Conservation (phyloP, 306 rosid species). For the Hylodesmum podocarpum region DNA sequence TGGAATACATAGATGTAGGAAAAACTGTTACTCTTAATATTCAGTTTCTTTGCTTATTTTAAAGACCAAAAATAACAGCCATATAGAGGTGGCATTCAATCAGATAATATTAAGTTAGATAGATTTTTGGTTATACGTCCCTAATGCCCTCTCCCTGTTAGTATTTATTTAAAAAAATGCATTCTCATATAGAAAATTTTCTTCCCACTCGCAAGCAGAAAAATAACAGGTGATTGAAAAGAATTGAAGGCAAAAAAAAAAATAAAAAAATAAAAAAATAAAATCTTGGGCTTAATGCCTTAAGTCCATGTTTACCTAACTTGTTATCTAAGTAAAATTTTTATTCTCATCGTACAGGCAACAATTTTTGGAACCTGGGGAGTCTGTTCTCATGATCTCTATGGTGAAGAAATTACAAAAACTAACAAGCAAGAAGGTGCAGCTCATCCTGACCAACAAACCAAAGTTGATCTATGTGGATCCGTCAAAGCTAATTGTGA, state of each 20-base stretch:
- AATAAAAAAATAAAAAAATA: neutral
- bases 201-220: neutral
- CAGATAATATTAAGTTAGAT: neutral
- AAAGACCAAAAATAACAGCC: neutral
- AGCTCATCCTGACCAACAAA: conserved; percentile 96
- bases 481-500: conserved; percentile 83
- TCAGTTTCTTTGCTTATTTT: neutral
- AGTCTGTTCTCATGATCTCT: conserved; percentile 93
- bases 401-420: conserved; percentile 94
- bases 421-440: conserved; percentile 95
- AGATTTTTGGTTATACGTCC: neutral
- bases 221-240: neutral
- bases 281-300: neutral
- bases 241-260: neutral
- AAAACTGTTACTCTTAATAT: neutral
- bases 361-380: conserved; percentile 94
- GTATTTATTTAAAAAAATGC: neutral
- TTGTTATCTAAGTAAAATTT: neutral
- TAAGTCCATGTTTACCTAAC: neutral
- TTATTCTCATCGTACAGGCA: conserved; percentile 59
- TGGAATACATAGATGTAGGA: neutral
- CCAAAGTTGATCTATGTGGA: conserved; percentile 95
- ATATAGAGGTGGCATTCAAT: neutral
- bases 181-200: neutral
- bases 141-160: neutral